phyloP scores from a whole-genome alignment of 2,329 filamentous ascomycete species.

The Arachnopeziza araneosa region DNA sequence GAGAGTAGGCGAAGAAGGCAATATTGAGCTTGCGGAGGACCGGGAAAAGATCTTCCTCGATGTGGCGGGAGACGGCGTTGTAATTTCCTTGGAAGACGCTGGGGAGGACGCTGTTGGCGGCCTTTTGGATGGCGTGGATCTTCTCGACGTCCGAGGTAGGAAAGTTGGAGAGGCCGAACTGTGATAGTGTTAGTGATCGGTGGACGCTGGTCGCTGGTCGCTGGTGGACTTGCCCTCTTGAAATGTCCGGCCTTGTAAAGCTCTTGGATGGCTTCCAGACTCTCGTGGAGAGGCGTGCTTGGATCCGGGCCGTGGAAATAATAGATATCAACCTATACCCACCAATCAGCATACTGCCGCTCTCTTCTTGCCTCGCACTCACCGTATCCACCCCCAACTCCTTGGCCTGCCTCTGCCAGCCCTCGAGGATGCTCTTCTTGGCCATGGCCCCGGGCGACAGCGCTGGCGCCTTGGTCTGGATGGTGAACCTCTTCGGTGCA shows the following conservation, averaged over 20 bases:
- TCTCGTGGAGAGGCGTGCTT: constrained; percentile 29
- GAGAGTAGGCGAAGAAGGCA: constrained; percentile 51
- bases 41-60: constrained; percentile 57
- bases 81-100: constrained; percentile 33
- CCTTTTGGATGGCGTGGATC: constrained; percentile 27
- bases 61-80: constrained; percentile 36
- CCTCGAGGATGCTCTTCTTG: constrained; percentile 23
- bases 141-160: constrained; percentile 25
- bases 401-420: constrained; percentile 19
- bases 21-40: constrained; percentile 38
- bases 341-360: not conserved
- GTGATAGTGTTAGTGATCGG: constrained; percentile 42
- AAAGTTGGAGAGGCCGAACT: constrained; percentile 34
- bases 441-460: constrained; percentile 14
- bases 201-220: constrained; percentile 40
- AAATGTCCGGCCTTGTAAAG: constrained; percentile 31
- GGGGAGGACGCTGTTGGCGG: constrained; percentile 28
- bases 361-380: not conserved
- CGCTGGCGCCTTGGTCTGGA: constrained; percentile 25
- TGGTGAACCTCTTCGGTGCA: constrained; percentile 20
- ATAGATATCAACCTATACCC: constrained; percentile 58
- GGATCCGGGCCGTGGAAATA: constrained; percentile 34
- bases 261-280: constrained; percentile 29
- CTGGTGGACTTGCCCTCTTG: constrained; percentile 44
- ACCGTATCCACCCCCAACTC: constrained; percentile 21